These are phyloP conservation scores for Neurospora intermedia DNA, from an alignment of 495 filamentous ascomycete species.

Conservation along the genomic window DNA sequence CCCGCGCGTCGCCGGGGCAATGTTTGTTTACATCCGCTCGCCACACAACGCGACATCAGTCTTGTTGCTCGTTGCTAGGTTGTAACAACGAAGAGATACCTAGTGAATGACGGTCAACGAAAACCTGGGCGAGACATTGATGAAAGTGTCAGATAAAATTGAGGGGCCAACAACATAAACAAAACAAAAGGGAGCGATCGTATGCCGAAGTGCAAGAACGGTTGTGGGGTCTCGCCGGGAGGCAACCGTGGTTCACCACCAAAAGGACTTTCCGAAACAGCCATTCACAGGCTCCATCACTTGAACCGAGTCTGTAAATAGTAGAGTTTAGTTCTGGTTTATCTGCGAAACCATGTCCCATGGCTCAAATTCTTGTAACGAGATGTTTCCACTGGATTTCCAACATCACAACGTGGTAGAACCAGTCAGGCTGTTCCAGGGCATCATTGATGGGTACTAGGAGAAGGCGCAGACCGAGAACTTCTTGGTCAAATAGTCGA, in stretches of 20 bases:
- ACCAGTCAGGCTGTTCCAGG: neutral
- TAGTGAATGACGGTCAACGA: neutral
- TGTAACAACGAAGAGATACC: neutral
- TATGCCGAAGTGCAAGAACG: neutral
- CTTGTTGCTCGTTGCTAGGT: neutral
- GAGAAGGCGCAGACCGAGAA: neutral
- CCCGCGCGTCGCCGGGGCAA: neutral
- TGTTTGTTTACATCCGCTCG: conserved; percentile 1
- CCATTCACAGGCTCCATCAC: neutral
- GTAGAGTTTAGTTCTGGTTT: neutral
- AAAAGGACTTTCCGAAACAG: neutral
- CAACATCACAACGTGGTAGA: neutral
- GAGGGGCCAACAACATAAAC: neutral
- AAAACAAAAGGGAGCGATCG: neutral
- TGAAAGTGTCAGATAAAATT: neutral
- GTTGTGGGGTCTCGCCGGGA: neutral
- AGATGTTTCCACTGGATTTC: neutral
- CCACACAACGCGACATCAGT: neutral
- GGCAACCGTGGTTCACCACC: neutral
- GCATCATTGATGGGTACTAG: neutral
- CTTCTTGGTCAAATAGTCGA: neutral
- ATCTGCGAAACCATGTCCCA: neutral
- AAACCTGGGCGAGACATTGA: neutral
- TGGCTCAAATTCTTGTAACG: neutral
- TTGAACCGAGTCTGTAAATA: neutral